Evolutionary conservation across 371 early-diverging fungal genomes (phyloP).

Genomic region (Umbelopsis sp.): DNA sequence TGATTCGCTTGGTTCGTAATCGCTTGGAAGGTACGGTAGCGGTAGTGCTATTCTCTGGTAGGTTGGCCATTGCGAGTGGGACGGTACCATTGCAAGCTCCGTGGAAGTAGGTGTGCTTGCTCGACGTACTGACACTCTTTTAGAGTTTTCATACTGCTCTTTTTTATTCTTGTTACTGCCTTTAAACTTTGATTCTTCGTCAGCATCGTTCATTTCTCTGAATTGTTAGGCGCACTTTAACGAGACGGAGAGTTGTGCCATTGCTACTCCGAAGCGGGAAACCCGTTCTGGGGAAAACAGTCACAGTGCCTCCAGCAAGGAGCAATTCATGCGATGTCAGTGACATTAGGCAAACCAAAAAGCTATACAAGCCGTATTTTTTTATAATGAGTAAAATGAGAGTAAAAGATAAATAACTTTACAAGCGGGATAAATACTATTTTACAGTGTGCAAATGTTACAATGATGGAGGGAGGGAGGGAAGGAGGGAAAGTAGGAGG

Average conservation of each 20-base stretch:
- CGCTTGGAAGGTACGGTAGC: slow-evolving; percentile 47
- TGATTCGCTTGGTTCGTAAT: slow-evolving; percentile 41
- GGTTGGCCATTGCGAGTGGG: slow-evolving; percentile 22
- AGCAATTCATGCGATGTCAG: no score
- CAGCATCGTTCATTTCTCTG: slow-evolving; percentile 4
- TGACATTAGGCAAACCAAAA: no score
- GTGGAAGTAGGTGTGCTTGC: slow-evolving; percentile 14
- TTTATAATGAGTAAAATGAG: no score
- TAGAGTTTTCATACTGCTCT: background rate
- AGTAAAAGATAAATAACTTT: background rate
- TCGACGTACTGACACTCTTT: background rate
- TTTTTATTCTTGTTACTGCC: background rate
- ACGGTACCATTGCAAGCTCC: slow-evolving; percentile 25
- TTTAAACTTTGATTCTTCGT: background rate
- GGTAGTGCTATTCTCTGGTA: slow-evolving; percentile 50
- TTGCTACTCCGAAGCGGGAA: background rate
- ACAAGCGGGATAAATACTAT: slow-evolving; percentile 5
- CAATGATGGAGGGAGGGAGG: no score
- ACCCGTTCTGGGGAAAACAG: no score
- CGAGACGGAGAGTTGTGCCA: background rate
- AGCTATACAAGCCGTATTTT: no score
- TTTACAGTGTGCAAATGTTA: background rate
- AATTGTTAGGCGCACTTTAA: background rate
- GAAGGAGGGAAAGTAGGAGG: background rate
- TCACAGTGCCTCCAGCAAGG: no score